Evolutionary conservation across 1,284 basidiomycete species (phyloP), one percentile per base, ranked within the genome.

Genomic region (Heterobasidion occidentale): DNA sequence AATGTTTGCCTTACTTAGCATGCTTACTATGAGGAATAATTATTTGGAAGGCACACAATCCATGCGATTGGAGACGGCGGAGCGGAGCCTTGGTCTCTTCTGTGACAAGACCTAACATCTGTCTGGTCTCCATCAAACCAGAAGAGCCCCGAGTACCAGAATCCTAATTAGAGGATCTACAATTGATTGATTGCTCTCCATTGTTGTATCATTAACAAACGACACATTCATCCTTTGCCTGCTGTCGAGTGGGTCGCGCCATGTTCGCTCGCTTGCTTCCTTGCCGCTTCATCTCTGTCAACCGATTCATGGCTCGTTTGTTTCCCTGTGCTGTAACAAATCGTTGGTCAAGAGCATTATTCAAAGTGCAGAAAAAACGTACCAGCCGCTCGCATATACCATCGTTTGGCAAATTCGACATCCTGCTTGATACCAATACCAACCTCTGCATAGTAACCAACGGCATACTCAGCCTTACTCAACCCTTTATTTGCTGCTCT

Each of bases 351-450:
- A 44, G 35, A 60, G 51, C 11, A 19, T 59, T 36, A 9, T 12
- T 9, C 27, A 35, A 6, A 35, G 33, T 33, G 19, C 7, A 27
- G 14, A n/a, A 19, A 36, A 46, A 42, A 80, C 89, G 59, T 64
- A 96, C 93, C 92, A 61, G 94, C 93, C 51, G 94, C 92, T 47
- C 97, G 85, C 92, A 97, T 96, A 71, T 99, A 99, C 95, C 96
- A 99, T 64, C 92, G 80, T 74, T 97, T 98, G 17, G 97, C 94
- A 69, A 96, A 90, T 61, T 98, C 97, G 48, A 94, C 71, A 66
- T 99, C 95, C 65, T 92, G 90, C 74, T 94, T 94, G 66, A 98
- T 90, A 27, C 97, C 97, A 64, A 99, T 99, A 5, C 96, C 97
- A 27, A 97, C 91, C 70, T 99, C 97, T 0, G 92, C 90, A 70